Conservation (phyloP, 257 asterid genomes). For the Paulownia fortunei region DNA sequence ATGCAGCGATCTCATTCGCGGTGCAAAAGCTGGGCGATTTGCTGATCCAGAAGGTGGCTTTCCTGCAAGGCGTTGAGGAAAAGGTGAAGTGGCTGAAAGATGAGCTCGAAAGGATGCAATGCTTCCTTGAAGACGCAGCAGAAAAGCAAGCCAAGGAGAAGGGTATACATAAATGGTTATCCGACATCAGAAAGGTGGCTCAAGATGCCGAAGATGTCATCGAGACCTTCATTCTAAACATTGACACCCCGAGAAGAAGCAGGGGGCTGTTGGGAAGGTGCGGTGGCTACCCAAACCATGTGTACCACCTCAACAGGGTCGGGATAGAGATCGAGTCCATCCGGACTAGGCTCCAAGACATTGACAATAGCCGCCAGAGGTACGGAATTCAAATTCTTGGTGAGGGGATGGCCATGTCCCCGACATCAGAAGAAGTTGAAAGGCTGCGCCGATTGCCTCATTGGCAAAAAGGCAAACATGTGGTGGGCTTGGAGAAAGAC, state of each 20-base stretch:
- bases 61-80: conserved; percentile 14
- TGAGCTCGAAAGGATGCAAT: conserved; percentile 33
- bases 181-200: conserved; percentile 35
- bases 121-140: conserved; percentile 39
- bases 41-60: background rate
- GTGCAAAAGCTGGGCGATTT: conserved; percentile 11
- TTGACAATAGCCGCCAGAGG: background rate
- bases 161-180: conserved; percentile 31
- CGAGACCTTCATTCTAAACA: conserved; percentile 28
- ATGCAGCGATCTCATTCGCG: conserved; percentile 29
- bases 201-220: conserved; percentile 37
- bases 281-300: background rate
- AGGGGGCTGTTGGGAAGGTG: background rate
- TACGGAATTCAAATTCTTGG: conserved; percentile 20
- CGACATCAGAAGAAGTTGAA: background rate
- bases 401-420: background rate
- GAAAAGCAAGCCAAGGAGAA: conserved; percentile 33
- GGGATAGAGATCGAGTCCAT: conserved; percentile 23
- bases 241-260: conserved; percentile 1
- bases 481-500: conserved; percentile 29
- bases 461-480: conserved; percentile 1
- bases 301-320: background rate
- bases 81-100: conserved; percentile 19
- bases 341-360: background rate
- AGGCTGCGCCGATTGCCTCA: background rate